Evolutionary conservation across 306 rosid species (phyloP).

Genomic region (Lathyrus oleraceus): DNA sequence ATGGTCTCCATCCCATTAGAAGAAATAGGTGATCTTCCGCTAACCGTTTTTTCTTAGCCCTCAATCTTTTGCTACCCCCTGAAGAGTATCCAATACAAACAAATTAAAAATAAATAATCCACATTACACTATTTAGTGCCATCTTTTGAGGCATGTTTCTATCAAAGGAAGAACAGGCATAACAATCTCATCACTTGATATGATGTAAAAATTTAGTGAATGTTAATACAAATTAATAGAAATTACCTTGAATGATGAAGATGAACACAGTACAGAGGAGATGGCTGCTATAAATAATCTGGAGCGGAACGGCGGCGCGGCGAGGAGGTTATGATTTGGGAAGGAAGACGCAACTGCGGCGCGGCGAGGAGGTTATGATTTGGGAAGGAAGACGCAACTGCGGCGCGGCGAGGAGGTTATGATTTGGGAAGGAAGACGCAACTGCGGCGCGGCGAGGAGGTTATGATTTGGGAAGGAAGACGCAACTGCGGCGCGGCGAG

Average conservation of each 20-base stretch:
- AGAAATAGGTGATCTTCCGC: conserved; percentile 19
- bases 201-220: background rate
- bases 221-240: background rate
- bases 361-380: no score
- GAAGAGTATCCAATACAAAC: background rate
- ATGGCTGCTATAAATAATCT: no score
- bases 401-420: no score
- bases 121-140: background rate
- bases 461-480: no score
- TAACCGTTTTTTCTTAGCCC: background rate
- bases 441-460: no score
- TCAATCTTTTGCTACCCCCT: background rate
- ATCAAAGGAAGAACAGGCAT: background rate
- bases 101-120: background rate
- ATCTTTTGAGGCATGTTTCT: no score
- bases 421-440: no score
- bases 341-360: no score
- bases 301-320: background rate
- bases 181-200: background rate
- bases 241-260: background rate
- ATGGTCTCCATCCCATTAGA: conserved; percentile 46
- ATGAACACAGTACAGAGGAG: background rate
- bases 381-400: no score
- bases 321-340: background rate
- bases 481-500: no score